Evolutionary conservation across 306 rosid species (phyloP).

Genomic region (Vigna unguiculata): DNA sequence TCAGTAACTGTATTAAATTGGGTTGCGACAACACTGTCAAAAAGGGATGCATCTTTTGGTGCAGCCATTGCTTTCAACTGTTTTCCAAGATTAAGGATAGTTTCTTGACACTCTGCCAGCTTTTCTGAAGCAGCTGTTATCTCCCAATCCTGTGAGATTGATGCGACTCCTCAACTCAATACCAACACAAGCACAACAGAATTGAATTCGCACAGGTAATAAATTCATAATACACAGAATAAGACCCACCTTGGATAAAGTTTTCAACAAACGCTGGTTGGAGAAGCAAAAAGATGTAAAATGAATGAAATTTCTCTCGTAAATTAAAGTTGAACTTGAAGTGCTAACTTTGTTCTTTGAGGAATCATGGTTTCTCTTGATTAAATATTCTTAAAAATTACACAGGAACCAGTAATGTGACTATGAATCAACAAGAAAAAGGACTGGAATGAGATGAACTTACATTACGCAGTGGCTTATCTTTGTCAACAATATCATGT

Average conservation of each 20-base stretch:
- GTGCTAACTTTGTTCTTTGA: conserved; percentile 10
- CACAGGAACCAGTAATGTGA: conserved; percentile 19
- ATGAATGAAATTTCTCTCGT: neutral
- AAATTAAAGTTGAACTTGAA: neutral
- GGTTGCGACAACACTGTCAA: conserved; percentile 56
- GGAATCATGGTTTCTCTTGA: conserved; percentile 2
- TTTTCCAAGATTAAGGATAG: conserved; percentile 85
- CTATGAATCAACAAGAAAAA: conserved; percentile 20
- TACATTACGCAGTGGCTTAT: conserved; percentile 70
- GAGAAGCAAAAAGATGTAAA: neutral
- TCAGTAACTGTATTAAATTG: conserved; percentile 39
- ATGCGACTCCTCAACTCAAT: conserved; percentile 29
- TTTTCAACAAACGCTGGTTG: neutral
- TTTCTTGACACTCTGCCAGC: conserved; percentile 95
- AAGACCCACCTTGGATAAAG: neutral
- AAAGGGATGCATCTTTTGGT: conserved; percentile 72
- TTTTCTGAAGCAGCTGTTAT: conserved; percentile 92
- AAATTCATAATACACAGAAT: conserved; percentile 14
- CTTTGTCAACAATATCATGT: conserved; percentile 53
- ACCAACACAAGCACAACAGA: conserved; percentile 9
- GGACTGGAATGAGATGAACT: conserved; percentile 49
- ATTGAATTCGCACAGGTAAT: conserved; percentile 25
- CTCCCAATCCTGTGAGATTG: conserved; percentile 77
- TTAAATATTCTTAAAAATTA: conserved; percentile 22
- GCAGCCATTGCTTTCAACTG: conserved; percentile 84